Evolutionary conservation across 805 yeast genomes (phyloP).

Genomic region (Yamadazyma insecticola): DNA sequence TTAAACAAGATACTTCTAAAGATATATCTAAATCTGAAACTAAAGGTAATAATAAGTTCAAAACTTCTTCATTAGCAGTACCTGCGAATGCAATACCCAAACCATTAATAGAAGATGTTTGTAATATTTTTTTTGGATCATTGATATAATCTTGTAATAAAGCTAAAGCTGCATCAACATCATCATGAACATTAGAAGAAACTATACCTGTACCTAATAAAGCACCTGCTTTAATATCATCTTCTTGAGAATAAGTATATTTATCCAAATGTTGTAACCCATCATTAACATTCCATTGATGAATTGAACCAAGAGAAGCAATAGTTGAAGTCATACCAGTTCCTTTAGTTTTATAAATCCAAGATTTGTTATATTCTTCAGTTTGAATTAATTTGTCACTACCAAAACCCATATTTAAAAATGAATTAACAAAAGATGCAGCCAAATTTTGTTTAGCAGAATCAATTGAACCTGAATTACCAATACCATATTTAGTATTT

Average conservation of each 20-base stretch:
- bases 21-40: conserved; percentile 72
- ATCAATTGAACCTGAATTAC: conserved; percentile 57
- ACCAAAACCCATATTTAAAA: conserved; percentile 88
- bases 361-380: conserved; percentile 64
- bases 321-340: conserved; percentile 89
- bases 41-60: conserved; percentile 72
- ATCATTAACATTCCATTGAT: conserved; percentile 86
- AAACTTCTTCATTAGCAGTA: conserved; percentile 78
- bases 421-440: conserved; percentile 88
- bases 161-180: conserved; percentile 87
- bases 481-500: conserved; percentile 53
- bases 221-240: conserved; percentile 93
- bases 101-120: conserved; percentile 83
- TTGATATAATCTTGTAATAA: conserved; percentile 78
- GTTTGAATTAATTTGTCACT: conserved; percentile 75
- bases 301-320: conserved; percentile 84
- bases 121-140: conserved; percentile 57
- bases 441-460: conserved; percentile 95
- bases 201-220: conserved; percentile 91
- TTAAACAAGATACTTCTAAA: conserved; percentile 75
- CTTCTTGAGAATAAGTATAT: conserved; percentile 79
- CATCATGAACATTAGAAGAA: conserved; percentile 91
- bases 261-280: conserved; percentile 89
- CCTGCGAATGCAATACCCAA: conserved; percentile 95
- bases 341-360: conserved; percentile 92